phyloP scores from a whole-genome alignment of 2,329 filamentous ascomycete genomes.

The Verticillium klebahnii region DNA sequence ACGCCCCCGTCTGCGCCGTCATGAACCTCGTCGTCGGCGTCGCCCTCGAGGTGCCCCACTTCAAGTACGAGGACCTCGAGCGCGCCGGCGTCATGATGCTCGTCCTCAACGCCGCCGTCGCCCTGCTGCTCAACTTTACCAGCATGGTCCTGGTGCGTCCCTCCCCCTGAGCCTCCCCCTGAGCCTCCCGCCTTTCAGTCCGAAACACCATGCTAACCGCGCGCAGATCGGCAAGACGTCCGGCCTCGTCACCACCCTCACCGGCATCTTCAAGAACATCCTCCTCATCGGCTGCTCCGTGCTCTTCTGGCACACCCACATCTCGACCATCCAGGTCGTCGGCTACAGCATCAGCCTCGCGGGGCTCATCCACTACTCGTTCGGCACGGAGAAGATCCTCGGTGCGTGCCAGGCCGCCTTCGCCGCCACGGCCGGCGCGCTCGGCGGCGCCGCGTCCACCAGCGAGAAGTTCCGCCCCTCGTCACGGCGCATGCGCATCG shows the following conservation, averaged over 20 bases:
- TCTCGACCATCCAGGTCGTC: conserved; percentile 72
- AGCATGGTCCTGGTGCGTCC: conserved; percentile 74
- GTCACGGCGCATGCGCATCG: neutral
- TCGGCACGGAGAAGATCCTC: conserved; percentile 7
- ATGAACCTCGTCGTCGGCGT: conserved; percentile 75
- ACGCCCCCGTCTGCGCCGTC: conserved; percentile 74
- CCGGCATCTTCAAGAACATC: conserved; percentile 83
- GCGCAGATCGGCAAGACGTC: conserved; percentile 82
- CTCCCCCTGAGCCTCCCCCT: neutral
- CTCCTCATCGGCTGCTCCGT: conserved; percentile 75
- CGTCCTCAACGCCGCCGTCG: conserved; percentile 69
- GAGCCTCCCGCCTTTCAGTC: neutral
- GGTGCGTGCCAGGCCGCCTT: neutral
- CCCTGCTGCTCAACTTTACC: conserved; percentile 77
- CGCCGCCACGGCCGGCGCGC: neutral
- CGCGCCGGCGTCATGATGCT: conserved; percentile 68
- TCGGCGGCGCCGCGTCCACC: neutral
- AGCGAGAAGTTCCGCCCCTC: neutral
- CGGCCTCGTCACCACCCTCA: conserved; percentile 77
- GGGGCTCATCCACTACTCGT: neutral
- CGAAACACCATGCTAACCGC: conserved; percentile 7
- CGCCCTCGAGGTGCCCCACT: conserved; percentile 65
- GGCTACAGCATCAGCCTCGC: conserved; percentile 61
- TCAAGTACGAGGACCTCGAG: conserved; percentile 65
- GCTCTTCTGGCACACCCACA: conserved; percentile 72